phyloP scores from a whole-genome alignment of 495 filamentous ascomycete species.

The Saxispiralis lemnorum region DNA sequence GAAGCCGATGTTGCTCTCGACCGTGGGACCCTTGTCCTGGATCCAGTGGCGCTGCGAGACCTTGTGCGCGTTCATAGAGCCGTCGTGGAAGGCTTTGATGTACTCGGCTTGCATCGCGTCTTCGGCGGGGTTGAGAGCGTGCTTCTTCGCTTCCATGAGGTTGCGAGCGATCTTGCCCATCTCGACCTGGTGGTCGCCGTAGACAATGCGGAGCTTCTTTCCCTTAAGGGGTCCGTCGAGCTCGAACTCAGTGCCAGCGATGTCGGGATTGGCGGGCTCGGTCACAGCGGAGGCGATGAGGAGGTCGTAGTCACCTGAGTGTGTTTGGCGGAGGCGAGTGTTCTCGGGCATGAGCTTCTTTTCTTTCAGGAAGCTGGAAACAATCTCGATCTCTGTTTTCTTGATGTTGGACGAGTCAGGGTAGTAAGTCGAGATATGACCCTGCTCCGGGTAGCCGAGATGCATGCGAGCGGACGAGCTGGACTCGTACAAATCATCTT shows the following conservation, averaged over 20 bases:
- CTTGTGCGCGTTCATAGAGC: conserved; percentile 76
- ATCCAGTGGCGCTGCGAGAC: conserved; percentile 86
- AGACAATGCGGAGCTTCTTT: conserved; percentile 57
- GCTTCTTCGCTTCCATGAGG: conserved; percentile 52
- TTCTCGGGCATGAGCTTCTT: conserved; percentile 69
- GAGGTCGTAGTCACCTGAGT: conserved; percentile 55
- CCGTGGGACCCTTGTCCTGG: conserved; percentile 68
- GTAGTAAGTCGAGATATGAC: conserved; percentile 85
- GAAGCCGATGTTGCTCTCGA: conserved; percentile 87
- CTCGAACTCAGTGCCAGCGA: conserved; percentile 46
- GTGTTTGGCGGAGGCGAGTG: conserved; percentile 62
- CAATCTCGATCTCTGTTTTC: conserved; percentile 58
- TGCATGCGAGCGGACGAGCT: conserved; percentile 53
- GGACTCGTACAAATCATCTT: conserved; percentile 58
- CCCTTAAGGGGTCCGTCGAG: conserved; percentile 47
- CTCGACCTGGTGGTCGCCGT: conserved; percentile 65
- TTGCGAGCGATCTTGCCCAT: conserved; percentile 61
- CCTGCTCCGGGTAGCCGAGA: conserved; percentile 64
- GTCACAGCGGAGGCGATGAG: conserved; percentile 61
- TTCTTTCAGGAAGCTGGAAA: conserved; percentile 55
- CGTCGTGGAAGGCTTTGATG: conserved; percentile 64
- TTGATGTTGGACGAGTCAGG: conserved; percentile 73
- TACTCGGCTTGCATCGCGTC: conserved; percentile 70
- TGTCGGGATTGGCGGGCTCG: conserved; percentile 43
- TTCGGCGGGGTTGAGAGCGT: conserved; percentile 74